Evolutionary conservation across 139 green algal species (phyloP).

Genomic region (Chlamydomonas applanata): DNA sequence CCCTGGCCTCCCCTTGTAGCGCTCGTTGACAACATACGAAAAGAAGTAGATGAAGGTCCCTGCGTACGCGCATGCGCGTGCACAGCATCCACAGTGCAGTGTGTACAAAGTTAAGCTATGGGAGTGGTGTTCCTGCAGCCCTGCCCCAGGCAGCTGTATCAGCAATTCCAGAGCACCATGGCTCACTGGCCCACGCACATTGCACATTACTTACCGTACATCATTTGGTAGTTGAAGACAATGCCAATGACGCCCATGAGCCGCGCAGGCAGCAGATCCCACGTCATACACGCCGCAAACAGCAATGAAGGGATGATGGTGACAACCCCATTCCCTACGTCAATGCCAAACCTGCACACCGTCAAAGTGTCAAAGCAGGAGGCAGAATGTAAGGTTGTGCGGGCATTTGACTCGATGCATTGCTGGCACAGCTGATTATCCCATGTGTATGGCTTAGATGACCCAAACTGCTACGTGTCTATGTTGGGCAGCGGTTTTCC

Average conservation of each 20-base stretch:
- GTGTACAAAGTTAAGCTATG: not conserved
- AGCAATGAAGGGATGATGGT: constrained; percentile 19
- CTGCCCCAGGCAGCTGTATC: not conserved
- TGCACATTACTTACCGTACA: constrained; percentile 51
- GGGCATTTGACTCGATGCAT: too few relatives aligned
- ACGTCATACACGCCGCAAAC: constrained; percentile 23
- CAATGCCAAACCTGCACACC: constrained; percentile 4
- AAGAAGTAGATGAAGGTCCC: constrained; percentile 82
- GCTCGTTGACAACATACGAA: constrained; percentile 77
- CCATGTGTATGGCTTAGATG: too few relatives aligned
- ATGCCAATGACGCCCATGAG: constrained; percentile 60
- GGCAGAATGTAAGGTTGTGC: too few relatives aligned
- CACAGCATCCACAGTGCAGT: not conserved
- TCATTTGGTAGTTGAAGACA: constrained; percentile 70
- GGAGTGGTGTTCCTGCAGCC: not conserved
- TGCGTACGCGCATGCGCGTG: constrained; percentile 15
- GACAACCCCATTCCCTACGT: constrained; percentile 17
- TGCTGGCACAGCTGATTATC: too few relatives aligned
- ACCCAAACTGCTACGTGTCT: too few relatives aligned
- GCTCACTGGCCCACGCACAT: too few relatives aligned
- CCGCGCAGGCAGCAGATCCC: constrained; percentile 30
- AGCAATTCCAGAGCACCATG: too few relatives aligned
- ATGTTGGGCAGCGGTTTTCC: too few relatives aligned
- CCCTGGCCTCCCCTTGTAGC: constrained; percentile 13
- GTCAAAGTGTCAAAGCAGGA: too few relatives aligned